Evolutionary conservation across 768 basidiomycete species (phyloP), one percentile per base, ranked within the genome.

Genomic region (Imleria badia): DNA sequence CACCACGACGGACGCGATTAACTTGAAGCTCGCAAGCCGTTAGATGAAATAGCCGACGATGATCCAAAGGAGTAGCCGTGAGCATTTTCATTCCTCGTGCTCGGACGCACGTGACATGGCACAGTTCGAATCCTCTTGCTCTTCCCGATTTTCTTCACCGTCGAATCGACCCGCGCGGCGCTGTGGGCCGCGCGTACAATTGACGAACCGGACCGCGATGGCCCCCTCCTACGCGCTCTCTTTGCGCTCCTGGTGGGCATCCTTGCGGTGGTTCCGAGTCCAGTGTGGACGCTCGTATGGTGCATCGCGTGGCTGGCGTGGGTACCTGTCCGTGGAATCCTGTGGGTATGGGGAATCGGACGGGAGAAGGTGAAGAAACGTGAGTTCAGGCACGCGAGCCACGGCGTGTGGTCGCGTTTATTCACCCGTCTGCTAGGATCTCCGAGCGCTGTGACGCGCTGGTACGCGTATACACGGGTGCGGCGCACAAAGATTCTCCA

Each of bases 261-360:
- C 1, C 4, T 63, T 2, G 40, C 55, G 1, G 1, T 62, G 0
- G 33, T 61, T 0, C 66, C 66, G 0, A n/a, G 23, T 3, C 54
- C 60, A 0, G 12, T 49, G 0, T 61, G 54, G 60, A 35, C 41
- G 2, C 1, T 61, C 14, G 13, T 46, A 19, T 1, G 0, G 3
- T 48, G 31, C 5, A 8, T 7, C 1, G 30, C 3, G 3, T 40
- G 41, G 19, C 20, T 57, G 0, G 45, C 31, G 10, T 55, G 39
- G 30, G 0, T 49, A 11, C 52, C 59, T 0, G 6, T 43, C 0
- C 49, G 63, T 6, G 66, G 36, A 1, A 1, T 59, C 0, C 29
- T 69, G 2, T 63, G 58, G 63, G 0, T 60, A 0, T 56, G 29
- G 22, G 67, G 67, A 0, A 55, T 67, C 5, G 59, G 60, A 17